Conservation (phyloP, 2,329 filamentous ascomycete species). For the Aureobasidium sp. region DNA sequence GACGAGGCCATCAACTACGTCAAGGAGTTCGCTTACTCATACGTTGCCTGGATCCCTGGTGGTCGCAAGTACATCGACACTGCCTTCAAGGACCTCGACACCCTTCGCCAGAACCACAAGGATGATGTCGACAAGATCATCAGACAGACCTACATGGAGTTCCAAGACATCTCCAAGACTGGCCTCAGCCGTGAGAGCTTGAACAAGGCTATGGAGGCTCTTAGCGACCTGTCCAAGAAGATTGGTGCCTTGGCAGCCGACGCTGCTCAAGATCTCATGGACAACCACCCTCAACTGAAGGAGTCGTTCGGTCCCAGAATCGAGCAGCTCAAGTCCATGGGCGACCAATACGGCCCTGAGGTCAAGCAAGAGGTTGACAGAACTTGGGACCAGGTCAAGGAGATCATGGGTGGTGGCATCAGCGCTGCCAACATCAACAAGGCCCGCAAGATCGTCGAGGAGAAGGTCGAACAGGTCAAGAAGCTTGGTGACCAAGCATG, state of each 20-base stretch:
- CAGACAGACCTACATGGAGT: slow-evolving; percentile 56
- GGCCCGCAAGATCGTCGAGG: slow-evolving; percentile 54
- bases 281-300: slow-evolving; percentile 66
- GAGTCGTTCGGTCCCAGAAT: slow-evolving; percentile 61
- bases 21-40: slow-evolving; percentile 56
- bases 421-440: slow-evolving; percentile 46
- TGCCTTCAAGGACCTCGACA: slow-evolving; percentile 63
- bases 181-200: slow-evolving; percentile 56
- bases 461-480: slow-evolving; percentile 59
- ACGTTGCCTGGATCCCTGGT: slow-evolving; percentile 64
- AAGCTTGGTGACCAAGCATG: slow-evolving; percentile 63
- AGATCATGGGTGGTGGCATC: slow-evolving; percentile 55
- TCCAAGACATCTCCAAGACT: slow-evolving; percentile 52
- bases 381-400: slow-evolving; percentile 58
- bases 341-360: slow-evolving; percentile 62
- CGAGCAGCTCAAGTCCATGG: slow-evolving; percentile 60
- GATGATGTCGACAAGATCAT: slow-evolving; percentile 63
- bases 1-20: slow-evolving; percentile 60
- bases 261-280: slow-evolving; percentile 54
- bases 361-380: slow-evolving; percentile 68
- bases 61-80: slow-evolving; percentile 59
- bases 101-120: slow-evolving; percentile 56
- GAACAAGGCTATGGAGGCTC: slow-evolving; percentile 49
- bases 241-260: slow-evolving; percentile 55
- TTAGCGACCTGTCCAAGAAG: slow-evolving; percentile 45